phyloP scores from a whole-genome alignment of 768 basidiomycete species.

The Tubosaeta sp. region DNA sequence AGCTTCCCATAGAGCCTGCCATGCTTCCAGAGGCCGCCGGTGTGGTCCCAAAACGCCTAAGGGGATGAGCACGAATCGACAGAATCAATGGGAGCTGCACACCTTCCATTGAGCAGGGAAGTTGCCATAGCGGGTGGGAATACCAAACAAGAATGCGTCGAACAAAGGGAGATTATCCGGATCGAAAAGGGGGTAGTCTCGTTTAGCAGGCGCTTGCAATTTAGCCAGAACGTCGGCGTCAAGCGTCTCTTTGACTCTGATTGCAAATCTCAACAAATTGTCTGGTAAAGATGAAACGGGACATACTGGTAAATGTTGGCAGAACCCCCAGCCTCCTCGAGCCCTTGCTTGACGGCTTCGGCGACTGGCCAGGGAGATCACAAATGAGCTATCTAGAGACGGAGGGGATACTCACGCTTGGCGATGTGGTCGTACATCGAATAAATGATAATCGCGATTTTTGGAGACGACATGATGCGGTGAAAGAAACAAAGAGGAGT shows the following conservation, averaged over 20 bases:
- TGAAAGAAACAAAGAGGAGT: neutral
- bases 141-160: constrained; percentile 74
- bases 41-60: constrained; percentile 72
- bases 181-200: constrained; percentile 63
- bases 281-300: neutral
- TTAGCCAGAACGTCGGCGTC: constrained; percentile 57
- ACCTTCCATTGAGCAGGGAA: constrained; percentile 81
- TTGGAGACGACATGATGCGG: constrained; percentile 44
- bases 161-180: constrained; percentile 50
- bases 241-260: constrained; percentile 77
- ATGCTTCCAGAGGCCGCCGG: constrained; percentile 58
- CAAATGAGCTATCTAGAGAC: neutral
- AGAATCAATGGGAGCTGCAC: constrained; percentile 2
- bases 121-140: constrained; percentile 78
- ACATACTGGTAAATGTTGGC: constrained; percentile 55
- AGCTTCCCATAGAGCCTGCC: constrained; percentile 72
- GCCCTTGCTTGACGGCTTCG: constrained; percentile 43
- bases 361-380: constrained; percentile 47
- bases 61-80: neutral
- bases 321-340: constrained; percentile 45
- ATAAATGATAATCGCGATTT: constrained; percentile 70
- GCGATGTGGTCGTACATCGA: constrained; percentile 71
- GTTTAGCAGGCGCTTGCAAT: constrained; percentile 72
- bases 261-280: neutral
- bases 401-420: constrained; percentile 42